phyloP scores from a whole-genome alignment of 2,329 filamentous ascomycete species.

The Pseudofabraea citricarpa region DNA sequence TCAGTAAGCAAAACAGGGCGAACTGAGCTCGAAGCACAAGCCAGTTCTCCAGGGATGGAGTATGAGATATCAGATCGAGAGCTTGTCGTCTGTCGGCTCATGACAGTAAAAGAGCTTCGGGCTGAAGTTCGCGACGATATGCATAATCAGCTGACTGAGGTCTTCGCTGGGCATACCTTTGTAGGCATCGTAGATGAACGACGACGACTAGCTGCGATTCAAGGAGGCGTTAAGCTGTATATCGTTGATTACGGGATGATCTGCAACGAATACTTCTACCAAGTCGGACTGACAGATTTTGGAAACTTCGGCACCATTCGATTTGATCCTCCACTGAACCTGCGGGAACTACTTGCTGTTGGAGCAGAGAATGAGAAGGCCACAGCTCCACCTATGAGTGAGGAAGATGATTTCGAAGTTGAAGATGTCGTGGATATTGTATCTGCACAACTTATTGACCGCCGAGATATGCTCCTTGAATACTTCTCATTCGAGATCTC shows the following conservation, averaged over 20 bases:
- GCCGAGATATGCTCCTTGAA: conserved; percentile 81
- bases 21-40: conserved; percentile 21
- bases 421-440: conserved; percentile 63
- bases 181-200: conserved; percentile 87
- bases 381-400: conserved; percentile 27
- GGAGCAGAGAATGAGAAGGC: conserved; percentile 67
- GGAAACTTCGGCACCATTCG: conserved; percentile 86
- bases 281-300: conserved; percentile 90
- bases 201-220: conserved; percentile 84
- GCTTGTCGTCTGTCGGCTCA: conserved; percentile 65
- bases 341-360: conserved; percentile 66
- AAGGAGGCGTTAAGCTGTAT: conserved; percentile 87
- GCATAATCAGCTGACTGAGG: conserved; percentile 81
- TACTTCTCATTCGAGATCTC: conserved; percentile 89
- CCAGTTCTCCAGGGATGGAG: conserved; percentile 41
- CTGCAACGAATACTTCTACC: conserved; percentile 90
- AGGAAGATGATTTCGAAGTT: conserved; percentile 56
- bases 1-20: conserved; percentile 29
- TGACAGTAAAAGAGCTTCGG: conserved; percentile 82
- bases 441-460: conserved; percentile 62
- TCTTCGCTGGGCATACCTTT: conserved; percentile 85
- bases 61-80: conserved; percentile 72
- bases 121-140: conserved; percentile 74
- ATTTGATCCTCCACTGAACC: conserved; percentile 69
- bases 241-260: conserved; percentile 89